Evolutionary conservation across 1,284 basidiomycete species (phyloP).

Genomic region (Moesziomyces globuligerus): DNA sequence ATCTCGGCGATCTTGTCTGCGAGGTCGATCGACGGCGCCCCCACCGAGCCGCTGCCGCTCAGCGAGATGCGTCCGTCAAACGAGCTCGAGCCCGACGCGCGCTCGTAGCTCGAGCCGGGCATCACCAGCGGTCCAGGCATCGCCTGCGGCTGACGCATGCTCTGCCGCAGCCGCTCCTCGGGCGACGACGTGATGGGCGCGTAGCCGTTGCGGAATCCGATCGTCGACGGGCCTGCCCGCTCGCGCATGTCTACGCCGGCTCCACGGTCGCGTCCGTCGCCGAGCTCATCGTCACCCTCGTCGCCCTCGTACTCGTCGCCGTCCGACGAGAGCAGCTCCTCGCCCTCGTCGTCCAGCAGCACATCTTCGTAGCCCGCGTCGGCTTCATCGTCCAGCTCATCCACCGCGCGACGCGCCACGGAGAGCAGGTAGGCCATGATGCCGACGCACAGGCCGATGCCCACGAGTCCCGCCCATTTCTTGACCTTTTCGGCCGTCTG

Average conservation of each 20-base stretch:
- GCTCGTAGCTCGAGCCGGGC: conserved; percentile 14
- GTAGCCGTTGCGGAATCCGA: conserved; percentile 48
- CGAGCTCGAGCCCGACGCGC: conserved; percentile 24
- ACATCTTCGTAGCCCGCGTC: conserved; percentile 31
- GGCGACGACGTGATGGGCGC: conserved; percentile 39
- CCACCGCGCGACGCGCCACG: conserved; percentile 81
- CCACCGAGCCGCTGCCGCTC: conserved; percentile 33
- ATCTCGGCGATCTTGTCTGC: conserved; percentile 55
- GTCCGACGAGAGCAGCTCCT: conserved; percentile 30
- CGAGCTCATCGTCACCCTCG: not conserved
- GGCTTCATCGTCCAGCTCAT: conserved; percentile 72
- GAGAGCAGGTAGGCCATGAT: conserved; percentile 82
- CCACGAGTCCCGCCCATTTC: conserved; percentile 76
- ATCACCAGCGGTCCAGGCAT: conserved; percentile 22
- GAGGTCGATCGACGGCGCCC: conserved; percentile 37
- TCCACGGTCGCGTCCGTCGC: conserved; percentile 13
- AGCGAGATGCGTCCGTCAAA: conserved; percentile 26
- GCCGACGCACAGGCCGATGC: conserved; percentile 77
- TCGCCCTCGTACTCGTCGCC: conserved; percentile 30
- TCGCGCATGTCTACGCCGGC: conserved; percentile 45
- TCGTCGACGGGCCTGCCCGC: conserved; percentile 39
- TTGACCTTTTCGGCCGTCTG: conserved; percentile 71
- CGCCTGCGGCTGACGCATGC: conserved; percentile 39
- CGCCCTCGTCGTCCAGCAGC: conserved; percentile 26
- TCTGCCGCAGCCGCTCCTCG: conserved; percentile 43